Percentiles rank a stretch among this genome's conserved stretches.
Evolutionary conservation across 78 protist genomes (phyloP).

Genomic region (Cyanophora paradoxa): DNA sequence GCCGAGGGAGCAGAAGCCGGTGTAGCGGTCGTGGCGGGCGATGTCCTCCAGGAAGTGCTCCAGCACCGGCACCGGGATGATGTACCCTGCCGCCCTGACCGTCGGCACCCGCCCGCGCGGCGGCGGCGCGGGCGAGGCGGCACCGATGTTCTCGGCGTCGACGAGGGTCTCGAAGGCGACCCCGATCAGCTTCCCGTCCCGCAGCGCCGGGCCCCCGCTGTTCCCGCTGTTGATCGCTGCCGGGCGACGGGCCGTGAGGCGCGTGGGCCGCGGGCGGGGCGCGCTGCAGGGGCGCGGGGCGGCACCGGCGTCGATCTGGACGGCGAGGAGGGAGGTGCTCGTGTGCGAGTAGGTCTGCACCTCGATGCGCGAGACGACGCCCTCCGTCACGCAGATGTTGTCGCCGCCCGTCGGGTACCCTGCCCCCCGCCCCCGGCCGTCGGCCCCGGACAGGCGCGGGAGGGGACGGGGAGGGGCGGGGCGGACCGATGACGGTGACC

Average conservation of each 20-base stretch:
- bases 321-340: background rate
- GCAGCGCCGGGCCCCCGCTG: constrained; percentile 17
- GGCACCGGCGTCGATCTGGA: too few species aligned
- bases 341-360: background rate
- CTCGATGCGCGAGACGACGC: constrained; percentile 22
- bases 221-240: constrained; percentile 17
- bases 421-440: too few species aligned
- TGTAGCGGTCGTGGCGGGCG: background rate
- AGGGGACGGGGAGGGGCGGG: too few species aligned
- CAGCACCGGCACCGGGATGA: background rate
- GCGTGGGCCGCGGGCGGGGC: too few species aligned
- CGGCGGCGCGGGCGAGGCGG: too few species aligned
- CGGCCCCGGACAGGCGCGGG: too few species aligned
- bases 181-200: background rate
- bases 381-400: background rate
- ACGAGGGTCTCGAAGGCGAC: background rate
- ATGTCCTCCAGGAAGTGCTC: background rate
- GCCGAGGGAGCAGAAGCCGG: background rate
- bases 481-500: background rate
- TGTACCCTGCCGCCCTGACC: too few species aligned
- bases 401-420: constrained; percentile 12
- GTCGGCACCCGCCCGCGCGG: too few species aligned
- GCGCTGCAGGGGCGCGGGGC: too few species aligned
- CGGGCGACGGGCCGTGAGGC: too few species aligned
- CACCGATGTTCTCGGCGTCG: constrained; percentile 13